These are phyloP conservation scores for Piper betle DNA, from an alignment of 164 flowering plant species.

Conservation along the genomic window DNA sequence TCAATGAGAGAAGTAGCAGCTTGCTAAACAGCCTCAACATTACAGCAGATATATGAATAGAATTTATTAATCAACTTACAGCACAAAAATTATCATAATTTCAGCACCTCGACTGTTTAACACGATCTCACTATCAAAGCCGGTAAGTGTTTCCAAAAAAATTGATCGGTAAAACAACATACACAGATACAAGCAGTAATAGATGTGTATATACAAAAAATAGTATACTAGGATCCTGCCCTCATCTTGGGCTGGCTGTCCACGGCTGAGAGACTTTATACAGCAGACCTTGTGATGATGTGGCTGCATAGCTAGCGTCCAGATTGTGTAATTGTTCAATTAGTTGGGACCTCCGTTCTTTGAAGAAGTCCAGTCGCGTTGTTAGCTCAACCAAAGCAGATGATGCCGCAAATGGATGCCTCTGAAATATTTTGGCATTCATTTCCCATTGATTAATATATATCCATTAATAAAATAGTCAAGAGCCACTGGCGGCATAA, in stretches of 20 bases:
- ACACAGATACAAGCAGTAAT: constrained; percentile 2
- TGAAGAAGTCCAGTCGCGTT: constrained; percentile 92
- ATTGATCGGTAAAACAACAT: not conserved
- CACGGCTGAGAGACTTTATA: constrained; percentile 72
- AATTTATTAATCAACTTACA: not conserved
- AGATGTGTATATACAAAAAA: constrained; percentile 11
- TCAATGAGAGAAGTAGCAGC: no score
- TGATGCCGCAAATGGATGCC: constrained; percentile 58
- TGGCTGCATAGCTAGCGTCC: constrained; percentile 54
- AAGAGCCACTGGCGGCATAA: not conserved
- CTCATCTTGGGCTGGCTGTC: constrained; percentile 19
- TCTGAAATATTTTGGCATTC: constrained; percentile 13
- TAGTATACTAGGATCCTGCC: not conserved
- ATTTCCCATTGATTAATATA: not conserved
- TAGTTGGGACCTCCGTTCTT: constrained; percentile 91
- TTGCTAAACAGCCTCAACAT: no score
- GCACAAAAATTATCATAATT: not conserved
- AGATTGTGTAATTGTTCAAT: constrained; percentile 97
- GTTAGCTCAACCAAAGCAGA: constrained; percentile 86
- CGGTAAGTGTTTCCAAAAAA: no score
- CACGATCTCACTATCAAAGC: not conserved
- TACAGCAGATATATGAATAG: not conserved
- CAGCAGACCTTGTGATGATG: constrained; percentile 56
- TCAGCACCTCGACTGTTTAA: not conserved
- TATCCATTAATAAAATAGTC: not conserved